Conservation (phyloP, 2,329 filamentous ascomycete species). For the Pseudogymnoascus pannorum region DNA sequence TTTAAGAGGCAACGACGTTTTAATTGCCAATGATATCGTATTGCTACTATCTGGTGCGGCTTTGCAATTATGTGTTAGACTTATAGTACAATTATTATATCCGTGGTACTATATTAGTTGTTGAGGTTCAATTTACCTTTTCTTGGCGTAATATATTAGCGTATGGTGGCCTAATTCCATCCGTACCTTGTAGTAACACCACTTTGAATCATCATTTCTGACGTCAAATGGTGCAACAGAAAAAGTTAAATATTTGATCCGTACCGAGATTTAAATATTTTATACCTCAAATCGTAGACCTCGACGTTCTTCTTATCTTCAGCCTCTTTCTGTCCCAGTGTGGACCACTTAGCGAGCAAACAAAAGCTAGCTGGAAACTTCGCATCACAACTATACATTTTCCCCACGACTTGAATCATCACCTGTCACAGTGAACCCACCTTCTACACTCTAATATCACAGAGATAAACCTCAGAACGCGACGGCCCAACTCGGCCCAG, state of each 20-base stretch:
- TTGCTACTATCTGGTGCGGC: background rate
- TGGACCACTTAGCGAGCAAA: background rate
- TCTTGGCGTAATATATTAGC: slow-evolving; percentile 3
- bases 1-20: background rate
- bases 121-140: background rate
- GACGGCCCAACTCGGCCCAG: background rate
- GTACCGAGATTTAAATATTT: background rate
- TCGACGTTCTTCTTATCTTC: background rate
- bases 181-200: background rate
- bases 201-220: background rate
- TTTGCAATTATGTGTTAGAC: background rate
- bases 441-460: background rate
- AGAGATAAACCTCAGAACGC: background rate
- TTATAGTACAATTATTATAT: background rate
- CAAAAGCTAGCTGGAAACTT: background rate
- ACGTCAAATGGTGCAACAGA: background rate
- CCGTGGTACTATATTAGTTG: background rate
- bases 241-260: background rate
- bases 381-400: background rate
- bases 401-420: background rate
- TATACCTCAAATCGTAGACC: background rate
- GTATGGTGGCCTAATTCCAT: background rate
- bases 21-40: background rate
- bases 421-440: background rate
- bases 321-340: background rate